Evolutionary conservation across 139 green algal genomes (phyloP).

Genomic region (Volvox africanus): DNA sequence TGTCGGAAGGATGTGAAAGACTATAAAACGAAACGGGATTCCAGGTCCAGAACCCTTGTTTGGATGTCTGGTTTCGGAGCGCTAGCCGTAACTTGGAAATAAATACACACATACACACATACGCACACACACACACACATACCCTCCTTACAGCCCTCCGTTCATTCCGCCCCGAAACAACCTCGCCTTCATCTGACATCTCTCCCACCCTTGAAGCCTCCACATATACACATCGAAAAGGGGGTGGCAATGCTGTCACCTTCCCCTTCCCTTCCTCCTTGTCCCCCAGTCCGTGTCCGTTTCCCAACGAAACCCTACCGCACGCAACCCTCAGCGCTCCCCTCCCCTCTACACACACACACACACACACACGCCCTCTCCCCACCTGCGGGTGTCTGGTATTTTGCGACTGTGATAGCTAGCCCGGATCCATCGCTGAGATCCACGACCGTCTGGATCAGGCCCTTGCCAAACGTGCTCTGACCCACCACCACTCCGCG

Average conservation of each 20-base stretch:
- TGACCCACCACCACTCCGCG: conserved; percentile 82
- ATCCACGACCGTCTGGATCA: conserved; percentile 96
- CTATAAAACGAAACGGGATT: neutral
- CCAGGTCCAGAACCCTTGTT: too few relatives aligned
- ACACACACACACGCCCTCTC: neutral
- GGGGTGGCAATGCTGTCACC: neutral
- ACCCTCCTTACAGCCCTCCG: too few relatives aligned
- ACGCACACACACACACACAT: too few relatives aligned
- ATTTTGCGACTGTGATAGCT: conserved; percentile 93
- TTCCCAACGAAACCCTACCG: neutral
- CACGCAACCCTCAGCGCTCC: neutral
- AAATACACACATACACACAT: too few relatives aligned
- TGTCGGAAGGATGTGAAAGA: too few relatives aligned
- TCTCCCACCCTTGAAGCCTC: too few relatives aligned
- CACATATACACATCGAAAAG: too few relatives aligned
- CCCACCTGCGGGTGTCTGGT: conserved; percentile 59
- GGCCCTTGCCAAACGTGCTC: conserved; percentile 96
- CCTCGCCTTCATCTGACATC: too few relatives aligned
- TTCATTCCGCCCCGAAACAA: too few relatives aligned
- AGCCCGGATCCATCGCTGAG: conserved; percentile 93
- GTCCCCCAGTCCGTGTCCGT: neutral
- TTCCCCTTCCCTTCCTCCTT: neutral
- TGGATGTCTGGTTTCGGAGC: too few relatives aligned
- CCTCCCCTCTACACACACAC: neutral
- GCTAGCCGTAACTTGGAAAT: too few relatives aligned